Evolutionary conservation across 164 flowering plant species (phyloP).

Genomic region (Buxus sempervirens): DNA sequence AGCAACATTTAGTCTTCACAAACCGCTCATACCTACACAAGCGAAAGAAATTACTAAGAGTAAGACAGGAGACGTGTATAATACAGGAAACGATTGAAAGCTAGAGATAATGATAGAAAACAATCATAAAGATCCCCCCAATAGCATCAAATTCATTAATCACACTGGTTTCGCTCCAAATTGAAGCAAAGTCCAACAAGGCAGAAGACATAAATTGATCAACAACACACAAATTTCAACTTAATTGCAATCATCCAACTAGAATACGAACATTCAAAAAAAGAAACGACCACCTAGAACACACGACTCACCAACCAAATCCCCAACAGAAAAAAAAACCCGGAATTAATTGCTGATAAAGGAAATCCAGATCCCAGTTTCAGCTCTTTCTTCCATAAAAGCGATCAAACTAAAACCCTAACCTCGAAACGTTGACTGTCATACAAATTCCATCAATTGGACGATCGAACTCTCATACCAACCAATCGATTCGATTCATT

Average conservation of each 20-base stretch:
- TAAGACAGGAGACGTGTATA: not conserved
- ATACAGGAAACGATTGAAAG: too few species aligned
- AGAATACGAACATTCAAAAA: not conserved
- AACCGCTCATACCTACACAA: not conserved
- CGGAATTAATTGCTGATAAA: conserved; percentile 5
- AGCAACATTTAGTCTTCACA: not conserved
- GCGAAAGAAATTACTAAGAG: too few species aligned
- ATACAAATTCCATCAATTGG: not conserved
- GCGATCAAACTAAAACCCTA: conserved; percentile 17
- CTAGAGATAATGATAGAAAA: too few species aligned
- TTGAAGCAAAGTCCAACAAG: not conserved
- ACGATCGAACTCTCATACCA: not conserved
- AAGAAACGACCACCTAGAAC: not conserved
- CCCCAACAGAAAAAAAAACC: conserved; percentile 1
- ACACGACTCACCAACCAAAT: conserved; percentile 10
- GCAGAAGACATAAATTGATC: not conserved
- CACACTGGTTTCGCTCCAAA: not conserved
- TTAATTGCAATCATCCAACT: conserved; percentile 2
- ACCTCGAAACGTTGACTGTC: not conserved
- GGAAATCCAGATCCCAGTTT: conserved; percentile 5
- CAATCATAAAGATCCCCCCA: not conserved
- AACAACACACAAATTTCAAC: conserved; percentile 5
- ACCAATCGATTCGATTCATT: conserved; percentile 6
- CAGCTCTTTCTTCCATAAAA: conserved; percentile 1
- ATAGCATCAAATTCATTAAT: not conserved